Evolutionary conservation across 495 filamentous ascomycete genomes (phyloP), one percentile per base, ranked within the genome.

Genomic region (Thermothielavioides terrestris): DNA sequence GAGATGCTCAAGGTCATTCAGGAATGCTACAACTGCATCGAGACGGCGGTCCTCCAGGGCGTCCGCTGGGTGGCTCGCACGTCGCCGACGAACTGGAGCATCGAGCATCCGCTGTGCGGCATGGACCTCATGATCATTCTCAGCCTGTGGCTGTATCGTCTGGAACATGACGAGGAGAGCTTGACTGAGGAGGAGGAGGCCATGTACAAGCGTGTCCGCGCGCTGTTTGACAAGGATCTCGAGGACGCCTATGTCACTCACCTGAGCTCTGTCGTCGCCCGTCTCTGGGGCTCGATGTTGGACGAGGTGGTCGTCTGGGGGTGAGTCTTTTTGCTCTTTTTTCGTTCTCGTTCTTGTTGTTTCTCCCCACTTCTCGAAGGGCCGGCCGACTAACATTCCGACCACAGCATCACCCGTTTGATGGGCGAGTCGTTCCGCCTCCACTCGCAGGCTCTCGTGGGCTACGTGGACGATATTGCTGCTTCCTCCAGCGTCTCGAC

Each of bases 241-340:
- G 82, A 89, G 54, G 85, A 94, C 48, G 69, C 79, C 20, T 87
- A 85, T 70, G 82, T 80, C 46, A 70, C 79, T 25, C 68, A 72
- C 43, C 77, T 98, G 53, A 95, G 91, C 68, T 88, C 89, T 27
- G 89, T 87, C 42, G 91, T 98, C 30, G 90, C 92, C 58, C 82
- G 86, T 63, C 80, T 96, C 49, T 98, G 92, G 92, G 92, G 94
- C 65, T 88, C 87, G 54, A 97, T 97, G 84, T 79, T 98, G 57
- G 91, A 97, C 67, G 94, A 95, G 67, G 92, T 96, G 53, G 91
- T 96, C 57, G 92, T 98, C 49, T 98, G 92, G 92, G 92, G 92
- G 77, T 79, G 74, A 74, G 77, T 77, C 32, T 41, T 46, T 47
- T 52, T 46, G 23, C 12, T 43, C 49, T 49, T 42, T 37, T 37